Evolutionary conservation across 2,329 filamentous ascomycete genomes (phyloP).

Genomic region (Fusarium torreyae): DNA sequence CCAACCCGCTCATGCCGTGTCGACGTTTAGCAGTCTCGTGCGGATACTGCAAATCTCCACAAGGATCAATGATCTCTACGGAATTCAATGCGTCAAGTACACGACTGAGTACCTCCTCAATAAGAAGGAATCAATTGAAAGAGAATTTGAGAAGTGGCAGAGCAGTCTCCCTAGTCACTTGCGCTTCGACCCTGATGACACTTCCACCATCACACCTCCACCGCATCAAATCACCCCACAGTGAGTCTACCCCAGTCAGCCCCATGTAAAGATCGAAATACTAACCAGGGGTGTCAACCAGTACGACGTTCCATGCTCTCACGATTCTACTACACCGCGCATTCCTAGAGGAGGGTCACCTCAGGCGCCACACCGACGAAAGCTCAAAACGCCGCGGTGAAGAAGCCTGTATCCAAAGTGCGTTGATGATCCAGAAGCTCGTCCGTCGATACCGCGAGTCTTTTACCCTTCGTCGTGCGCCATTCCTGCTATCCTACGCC

Average conservation of each 20-base stretch:
- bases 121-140: conserved; percentile 49
- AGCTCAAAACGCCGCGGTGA: conserved; percentile 47
- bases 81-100: conserved; percentile 49
- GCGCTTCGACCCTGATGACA: conserved; percentile 50
- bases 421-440: conserved; percentile 56
- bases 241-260: conserved; percentile 33
- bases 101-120: conserved; percentile 47
- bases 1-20: conserved; percentile 51
- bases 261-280: not conserved
- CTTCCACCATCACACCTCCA: conserved; percentile 46
- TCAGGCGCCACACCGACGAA: conserved; percentile 49
- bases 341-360: conserved; percentile 57
- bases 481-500: conserved; percentile 60
- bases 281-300: conserved; percentile 25
- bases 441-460: conserved; percentile 56
- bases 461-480: conserved; percentile 58
- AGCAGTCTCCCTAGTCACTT: conserved; percentile 44
- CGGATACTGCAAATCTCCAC: conserved; percentile 51
- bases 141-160: conserved; percentile 50
- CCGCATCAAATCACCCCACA: conserved; percentile 52
- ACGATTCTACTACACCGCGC: conserved; percentile 62
- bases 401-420: conserved; percentile 53
- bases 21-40: conserved; percentile 50
- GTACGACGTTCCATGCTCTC: conserved; percentile 59
- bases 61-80: conserved; percentile 49